Conservation (phyloP, 2,329 filamentous ascomycete genomes). For the Thielaviopsis punctulata region DNA sequence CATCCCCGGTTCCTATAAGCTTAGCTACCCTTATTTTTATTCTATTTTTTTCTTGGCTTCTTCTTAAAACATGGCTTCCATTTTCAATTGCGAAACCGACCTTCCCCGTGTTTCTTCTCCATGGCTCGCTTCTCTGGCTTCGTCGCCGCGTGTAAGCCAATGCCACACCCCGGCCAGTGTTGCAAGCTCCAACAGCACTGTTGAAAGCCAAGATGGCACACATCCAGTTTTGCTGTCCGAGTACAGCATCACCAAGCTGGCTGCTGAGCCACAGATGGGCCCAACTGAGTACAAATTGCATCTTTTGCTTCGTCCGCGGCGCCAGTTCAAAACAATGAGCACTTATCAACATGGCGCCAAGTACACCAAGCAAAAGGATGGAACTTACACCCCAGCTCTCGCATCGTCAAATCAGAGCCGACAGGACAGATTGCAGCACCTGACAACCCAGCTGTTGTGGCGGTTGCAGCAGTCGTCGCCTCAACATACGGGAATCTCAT, state of each 20-base stretch:
- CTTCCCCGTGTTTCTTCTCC: constrained; percentile 79
- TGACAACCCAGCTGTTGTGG: constrained; percentile 93
- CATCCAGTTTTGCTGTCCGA: constrained; percentile 32
- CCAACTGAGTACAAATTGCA: constrained; percentile 96
- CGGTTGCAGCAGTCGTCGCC: constrained; percentile 86
- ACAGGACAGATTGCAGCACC: constrained; percentile 70
- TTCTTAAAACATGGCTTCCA: constrained; percentile 54
- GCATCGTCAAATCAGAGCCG: constrained; percentile 47
- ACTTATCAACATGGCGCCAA: constrained; percentile 26
- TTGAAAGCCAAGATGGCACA: not conserved
- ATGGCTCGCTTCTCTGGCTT: constrained; percentile 50
- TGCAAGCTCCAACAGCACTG: constrained; percentile 13
- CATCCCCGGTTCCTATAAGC: not conserved
- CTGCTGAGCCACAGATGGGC: constrained; percentile 83
- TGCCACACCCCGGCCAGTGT: constrained; percentile 16
- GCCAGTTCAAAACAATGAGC: constrained; percentile 55
- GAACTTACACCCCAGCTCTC: constrained; percentile 18
- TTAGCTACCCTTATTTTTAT: not conserved
- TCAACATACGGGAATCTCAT: constrained; percentile 66
- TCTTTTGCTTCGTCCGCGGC: constrained; percentile 61
- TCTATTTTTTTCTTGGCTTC: constrained; percentile 5
- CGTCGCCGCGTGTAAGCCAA: constrained; percentile 11
- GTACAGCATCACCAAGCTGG: constrained; percentile 56
- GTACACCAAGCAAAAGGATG: constrained; percentile 7
- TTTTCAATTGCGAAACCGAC: constrained; percentile 88